Evolutionary conservation across 768 basidiomycete species (phyloP), one percentile per base, ranked within the genome.

Genomic region (Rhizopogon salebrosus): DNA sequence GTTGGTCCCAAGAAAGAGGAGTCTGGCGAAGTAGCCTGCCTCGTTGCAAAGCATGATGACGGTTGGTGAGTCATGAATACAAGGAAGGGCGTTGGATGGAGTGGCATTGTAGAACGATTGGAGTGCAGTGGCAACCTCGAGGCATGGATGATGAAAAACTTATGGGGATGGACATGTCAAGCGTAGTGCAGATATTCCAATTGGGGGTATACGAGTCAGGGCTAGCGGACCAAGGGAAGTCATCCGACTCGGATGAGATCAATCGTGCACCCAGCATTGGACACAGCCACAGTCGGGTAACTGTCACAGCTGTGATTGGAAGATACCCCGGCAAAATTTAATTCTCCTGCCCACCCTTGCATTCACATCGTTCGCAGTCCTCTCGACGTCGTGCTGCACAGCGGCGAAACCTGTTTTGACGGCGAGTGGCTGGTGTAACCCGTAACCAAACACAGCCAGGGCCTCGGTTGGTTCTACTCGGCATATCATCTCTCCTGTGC

Each of bases 261-360:
- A 9, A 29, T 41, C 22, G 40, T 9, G 13, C 13, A 18, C 26
- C 6, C 18, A 27, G 26, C 34, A 46, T 27, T 31, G 14, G 27
- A n/a, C 51, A 52, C n/a, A 52, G 51, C 51, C 45, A 48, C 45
- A 7, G 10, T 52, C 51, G 42, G 51, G 43, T 52, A 52, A 52
- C 22, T n/a, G n/a, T n/a, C n/a, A n/a, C n/a, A n/a, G n/a, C 3
- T 52, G 13, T 52, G 45, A 52, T 52, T 52, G 51, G 51, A 52
- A 13, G 51, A 52, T 52, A 51, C 27, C 48, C 29, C 50, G 27
- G 10, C 13, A 11, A 26, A 22, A 46, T 6, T 4, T 46, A 29
- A 29, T 4, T 7, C 7, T 9, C 27, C 1, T 29, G 7, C 9
- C 27, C 7, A 29, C 27, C 27, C 9, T 9, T 9, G 9, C 9